These are phyloP conservation scores for Elsinoe ampelina DNA, from an alignment of 2,329 filamentous ascomycete species.

Conservation along the genomic window DNA sequence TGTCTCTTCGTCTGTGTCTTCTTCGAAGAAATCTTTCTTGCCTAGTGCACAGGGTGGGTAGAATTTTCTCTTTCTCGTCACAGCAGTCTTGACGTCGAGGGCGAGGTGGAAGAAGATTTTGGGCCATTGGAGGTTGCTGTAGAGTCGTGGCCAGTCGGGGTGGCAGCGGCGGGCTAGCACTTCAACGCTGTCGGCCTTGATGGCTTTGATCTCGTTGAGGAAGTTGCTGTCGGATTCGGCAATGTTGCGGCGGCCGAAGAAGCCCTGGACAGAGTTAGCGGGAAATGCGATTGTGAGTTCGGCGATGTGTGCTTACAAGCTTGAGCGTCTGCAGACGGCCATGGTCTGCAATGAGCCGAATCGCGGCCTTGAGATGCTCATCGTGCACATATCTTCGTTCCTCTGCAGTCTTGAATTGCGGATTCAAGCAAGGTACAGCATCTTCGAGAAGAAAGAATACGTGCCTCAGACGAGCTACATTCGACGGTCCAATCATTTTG, in stretches of 20 bases:
- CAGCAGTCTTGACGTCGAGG: neutral
- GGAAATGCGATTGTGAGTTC: neutral
- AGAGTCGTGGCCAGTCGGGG: constrained; percentile 1
- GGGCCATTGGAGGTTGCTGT: constrained; percentile 6
- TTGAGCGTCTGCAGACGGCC: constrained; percentile 35
- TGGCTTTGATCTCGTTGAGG: constrained; percentile 77
- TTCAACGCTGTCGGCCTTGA: constrained; percentile 45
- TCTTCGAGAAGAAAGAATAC: constrained; percentile 39
- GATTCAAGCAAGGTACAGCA: constrained; percentile 33
- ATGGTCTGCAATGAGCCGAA: constrained; percentile 35
- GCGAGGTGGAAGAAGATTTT: constrained; percentile 12
- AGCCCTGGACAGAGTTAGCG: neutral
- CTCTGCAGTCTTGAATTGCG: constrained; percentile 30
- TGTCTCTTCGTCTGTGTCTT: constrained; percentile 4
- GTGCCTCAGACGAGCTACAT: constrained; percentile 38
- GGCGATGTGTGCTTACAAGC: constrained; percentile 18
- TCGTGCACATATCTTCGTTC: constrained; percentile 42
- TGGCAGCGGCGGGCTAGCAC: constrained; percentile 1
- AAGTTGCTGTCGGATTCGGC: constrained; percentile 45
- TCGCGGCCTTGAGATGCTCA: constrained; percentile 35
- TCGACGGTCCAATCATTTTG: constrained; percentile 39
- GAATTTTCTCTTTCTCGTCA: constrained; percentile 3
- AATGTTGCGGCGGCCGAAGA: constrained; percentile 7
- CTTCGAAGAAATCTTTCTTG: constrained; percentile 11
- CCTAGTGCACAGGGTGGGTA: neutral